Evolutionary conservation across 148 eudicot genomes (phyloP), one percentile per base, ranked within the genome.

Genomic region (Cornus kousa): DNA sequence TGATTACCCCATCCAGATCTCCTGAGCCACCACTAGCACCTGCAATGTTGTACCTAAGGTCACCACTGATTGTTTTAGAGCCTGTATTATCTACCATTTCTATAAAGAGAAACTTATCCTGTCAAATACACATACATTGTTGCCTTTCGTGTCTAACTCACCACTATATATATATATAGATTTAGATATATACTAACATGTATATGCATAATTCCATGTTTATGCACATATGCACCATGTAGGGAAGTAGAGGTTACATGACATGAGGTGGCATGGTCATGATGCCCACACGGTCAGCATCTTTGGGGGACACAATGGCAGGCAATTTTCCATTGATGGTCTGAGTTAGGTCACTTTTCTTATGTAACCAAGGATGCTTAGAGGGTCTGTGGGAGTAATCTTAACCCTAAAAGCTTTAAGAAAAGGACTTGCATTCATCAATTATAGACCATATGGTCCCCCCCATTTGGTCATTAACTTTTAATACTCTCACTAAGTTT

Each of bases 81-180:
- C 80, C 71, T 71, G 59, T 80, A 43, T 81, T 83, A 65, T 80
- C 78, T 68, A 76, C 87, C 78, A 79, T 82, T 73, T 80, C 71
- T 14, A 55, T 33, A 64, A 69, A 32, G 79, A 28, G 75, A 73
- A 77, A 76, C n/a, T 19, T 12, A 75, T 60, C 85, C 85, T 85
- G 48, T 79, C 57, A 82, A 77, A 80, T 79, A 82, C 78, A 85
- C 83, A 85, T 83, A 85, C 85, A 81, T 82, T 77, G 82, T 53
- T 79, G 68, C 80, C 39, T 75, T 70, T 77, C 50, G 23, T 68
- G 35, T 8, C 24, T 23, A 28, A 67, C 75, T 72, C 72, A 55
- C 35, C 70, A 39, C 33, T 43, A 33, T 76, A 23, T 20, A 83
- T n/a, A 68, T 20, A 62, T 7, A 8, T 43, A 57, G 2, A 57